phyloP scores from a whole-genome alignment of 768 basidiomycete species.

The Mrakia frigida region DNA sequence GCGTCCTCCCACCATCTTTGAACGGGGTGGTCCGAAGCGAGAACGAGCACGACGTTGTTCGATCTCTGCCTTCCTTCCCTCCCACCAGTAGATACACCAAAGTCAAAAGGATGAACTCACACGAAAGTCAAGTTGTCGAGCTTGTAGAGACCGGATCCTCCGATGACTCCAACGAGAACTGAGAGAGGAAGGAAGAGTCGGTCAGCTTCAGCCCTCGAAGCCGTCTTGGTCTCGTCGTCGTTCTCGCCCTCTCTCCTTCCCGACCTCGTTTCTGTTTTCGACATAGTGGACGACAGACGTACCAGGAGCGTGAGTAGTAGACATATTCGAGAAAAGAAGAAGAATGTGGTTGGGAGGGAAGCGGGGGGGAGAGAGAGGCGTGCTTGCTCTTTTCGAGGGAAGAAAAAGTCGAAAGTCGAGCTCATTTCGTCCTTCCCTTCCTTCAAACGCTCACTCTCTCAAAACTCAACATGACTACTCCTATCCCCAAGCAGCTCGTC shows the following conservation, averaged over 20 bases:
- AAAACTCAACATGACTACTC: neutral
- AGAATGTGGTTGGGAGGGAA: neutral
- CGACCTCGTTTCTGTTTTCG: neutral
- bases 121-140: slow-evolving; percentile 82
- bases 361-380: neutral
- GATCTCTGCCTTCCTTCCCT: neutral
- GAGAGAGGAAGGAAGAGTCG: neutral
- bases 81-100: too few relatives aligned
- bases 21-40: neutral
- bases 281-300: neutral
- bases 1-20: too few relatives aligned
- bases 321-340: neutral
- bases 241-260: neutral
- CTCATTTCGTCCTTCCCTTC: neutral
- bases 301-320: neutral
- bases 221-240: neutral
- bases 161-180: slow-evolving; percentile 22
- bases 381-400: too few relatives aligned
- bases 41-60: neutral
- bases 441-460: neutral
- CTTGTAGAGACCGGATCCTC: slow-evolving; percentile 55
- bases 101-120: slow-evolving; percentile 51
- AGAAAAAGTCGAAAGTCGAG: neutral
- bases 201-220: slow-evolving; percentile 1
- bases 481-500: slow-evolving; percentile 58